phyloP scores from a whole-genome alignment of 768 basidiomycete genomes.

The Suillus sp. region DNA sequence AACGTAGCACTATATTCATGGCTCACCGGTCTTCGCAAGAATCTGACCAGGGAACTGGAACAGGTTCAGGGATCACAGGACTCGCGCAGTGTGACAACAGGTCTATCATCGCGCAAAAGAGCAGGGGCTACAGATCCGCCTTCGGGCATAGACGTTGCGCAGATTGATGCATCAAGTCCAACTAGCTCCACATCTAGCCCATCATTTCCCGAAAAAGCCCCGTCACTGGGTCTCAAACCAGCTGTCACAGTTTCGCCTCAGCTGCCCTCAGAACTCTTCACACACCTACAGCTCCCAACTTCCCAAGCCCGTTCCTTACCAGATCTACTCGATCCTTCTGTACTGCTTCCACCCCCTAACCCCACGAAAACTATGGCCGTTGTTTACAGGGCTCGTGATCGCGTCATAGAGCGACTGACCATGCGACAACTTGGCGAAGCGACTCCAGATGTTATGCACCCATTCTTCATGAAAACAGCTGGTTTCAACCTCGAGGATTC shows the following conservation, averaged over 20 bases:
- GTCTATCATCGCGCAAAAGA: slow-evolving; percentile 40
- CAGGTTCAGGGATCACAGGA: slow-evolving; percentile 65
- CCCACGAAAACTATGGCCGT: slow-evolving; percentile 31
- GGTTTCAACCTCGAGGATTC: slow-evolving; percentile 84
- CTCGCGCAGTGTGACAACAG: slow-evolving; percentile 44
- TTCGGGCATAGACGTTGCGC: not conserved
- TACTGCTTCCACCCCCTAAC: not conserved
- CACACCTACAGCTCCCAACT: not conserved
- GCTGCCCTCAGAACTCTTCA: not conserved
- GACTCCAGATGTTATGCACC: slow-evolving; percentile 87
- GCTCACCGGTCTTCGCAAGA: slow-evolving; percentile 78
- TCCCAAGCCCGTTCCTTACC: not conserved
- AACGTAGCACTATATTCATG: slow-evolving; percentile 83
- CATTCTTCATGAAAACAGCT: slow-evolving; percentile 83
- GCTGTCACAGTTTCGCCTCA: not conserved
- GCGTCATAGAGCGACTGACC: slow-evolving; percentile 76
- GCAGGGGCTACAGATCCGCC: slow-evolving; percentile 27
- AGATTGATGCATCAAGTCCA: slow-evolving; percentile 2
- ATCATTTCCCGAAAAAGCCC: not conserved
- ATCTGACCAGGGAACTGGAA: slow-evolving; percentile 74
- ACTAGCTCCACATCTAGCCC: not conserved
- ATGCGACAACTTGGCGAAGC: slow-evolving; percentile 87
- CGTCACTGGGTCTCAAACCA: not conserved
- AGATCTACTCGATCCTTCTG: not conserved
- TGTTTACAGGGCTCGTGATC: slow-evolving; percentile 55